These are phyloP conservation scores for Penicillium decumbens DNA, from an alignment of 2,329 filamentous ascomycete species.

Conservation along the genomic window DNA sequence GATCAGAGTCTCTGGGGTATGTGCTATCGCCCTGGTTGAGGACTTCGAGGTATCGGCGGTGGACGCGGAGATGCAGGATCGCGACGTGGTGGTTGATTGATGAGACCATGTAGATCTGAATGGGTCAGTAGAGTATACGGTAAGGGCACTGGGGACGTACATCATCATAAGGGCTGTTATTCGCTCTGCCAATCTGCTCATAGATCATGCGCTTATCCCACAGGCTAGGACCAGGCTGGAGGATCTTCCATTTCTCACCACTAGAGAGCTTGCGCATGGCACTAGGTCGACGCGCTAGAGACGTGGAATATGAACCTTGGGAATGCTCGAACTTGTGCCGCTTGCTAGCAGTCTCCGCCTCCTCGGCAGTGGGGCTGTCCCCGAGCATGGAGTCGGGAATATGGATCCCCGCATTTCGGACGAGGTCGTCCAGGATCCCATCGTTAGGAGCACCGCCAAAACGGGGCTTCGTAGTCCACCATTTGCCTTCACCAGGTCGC, in stretches of 20 bases:
- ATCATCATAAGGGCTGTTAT: slow-evolving; percentile 48
- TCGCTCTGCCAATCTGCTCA: slow-evolving; percentile 53
- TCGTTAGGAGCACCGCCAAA: slow-evolving; percentile 51
- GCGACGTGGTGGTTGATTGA: slow-evolving; percentile 60
- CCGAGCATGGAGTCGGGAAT: slow-evolving; percentile 26
- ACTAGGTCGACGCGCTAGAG: slow-evolving; percentile 28
- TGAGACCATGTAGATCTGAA: slow-evolving; percentile 57
- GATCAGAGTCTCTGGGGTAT: slow-evolving; percentile 18
- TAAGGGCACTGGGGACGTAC: slow-evolving; percentile 40
- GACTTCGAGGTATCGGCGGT: slow-evolving; percentile 53
- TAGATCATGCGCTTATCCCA: slow-evolving; percentile 58
- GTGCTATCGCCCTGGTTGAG: slow-evolving; percentile 44
- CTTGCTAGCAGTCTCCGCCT: slow-evolving; percentile 35
- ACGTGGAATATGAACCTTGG: slow-evolving; percentile 19
- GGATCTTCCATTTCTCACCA: slow-evolving; percentile 50
- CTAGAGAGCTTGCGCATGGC: slow-evolving; percentile 43
- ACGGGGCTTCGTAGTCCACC: slow-evolving; percentile 55
- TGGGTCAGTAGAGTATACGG: not conserved
- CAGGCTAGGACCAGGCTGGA: slow-evolving; percentile 48
- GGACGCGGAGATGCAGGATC: slow-evolving; percentile 55
- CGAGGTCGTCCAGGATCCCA: slow-evolving; percentile 33
- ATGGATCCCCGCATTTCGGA: slow-evolving; percentile 27
- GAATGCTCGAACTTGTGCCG: slow-evolving; percentile 36
- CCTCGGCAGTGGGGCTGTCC: slow-evolving; percentile 24
- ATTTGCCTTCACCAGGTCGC: slow-evolving; percentile 53